Conservation (phyloP, 2,329 filamentous ascomycete species). For the Dothistroma pini region DNA sequence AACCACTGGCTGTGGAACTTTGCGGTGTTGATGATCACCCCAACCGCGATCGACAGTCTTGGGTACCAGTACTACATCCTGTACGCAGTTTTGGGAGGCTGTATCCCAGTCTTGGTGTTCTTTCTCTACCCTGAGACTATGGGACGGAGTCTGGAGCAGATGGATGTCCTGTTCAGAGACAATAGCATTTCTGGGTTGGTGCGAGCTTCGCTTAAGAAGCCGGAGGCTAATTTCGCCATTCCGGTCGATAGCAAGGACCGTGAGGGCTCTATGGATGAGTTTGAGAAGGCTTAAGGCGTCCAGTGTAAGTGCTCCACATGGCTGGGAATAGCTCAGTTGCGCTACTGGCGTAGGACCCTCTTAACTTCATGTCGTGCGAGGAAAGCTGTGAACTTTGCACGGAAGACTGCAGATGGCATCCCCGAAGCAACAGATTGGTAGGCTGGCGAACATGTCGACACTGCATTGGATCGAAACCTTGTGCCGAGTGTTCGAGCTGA, state of each 20-base stretch:
- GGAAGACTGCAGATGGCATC: too few species aligned
- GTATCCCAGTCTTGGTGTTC: conserved; percentile 51
- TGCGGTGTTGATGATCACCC: conserved; percentile 45
- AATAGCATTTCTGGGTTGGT: conserved; percentile 23
- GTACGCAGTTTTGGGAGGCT: conserved; percentile 43
- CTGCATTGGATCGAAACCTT: too few species aligned
- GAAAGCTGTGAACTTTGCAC: too few species aligned
- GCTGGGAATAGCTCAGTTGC: too few species aligned
- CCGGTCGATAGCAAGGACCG: conserved; percentile 10
- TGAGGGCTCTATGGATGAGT: conserved; percentile 5
- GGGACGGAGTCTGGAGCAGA: conserved; percentile 53
- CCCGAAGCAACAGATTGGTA: too few species aligned
- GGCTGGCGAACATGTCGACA: too few species aligned
- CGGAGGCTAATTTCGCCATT: conserved; percentile 11
- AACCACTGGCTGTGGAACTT: conserved; percentile 54
- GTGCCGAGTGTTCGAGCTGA: too few species aligned
- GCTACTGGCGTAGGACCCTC: too few species aligned
- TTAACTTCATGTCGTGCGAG: too few species aligned
- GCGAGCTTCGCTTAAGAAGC: conserved; percentile 12
- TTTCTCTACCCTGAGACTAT: conserved; percentile 51
- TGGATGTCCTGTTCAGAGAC: conserved; percentile 35
- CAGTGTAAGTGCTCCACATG: too few species aligned
- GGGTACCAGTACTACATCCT: conserved; percentile 53
- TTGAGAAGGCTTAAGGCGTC: not conserved
- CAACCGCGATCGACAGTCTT: conserved; percentile 49